phyloP scores from a whole-genome alignment of 179 eudicot genomes.

The Sideroxylon spinosum region DNA sequence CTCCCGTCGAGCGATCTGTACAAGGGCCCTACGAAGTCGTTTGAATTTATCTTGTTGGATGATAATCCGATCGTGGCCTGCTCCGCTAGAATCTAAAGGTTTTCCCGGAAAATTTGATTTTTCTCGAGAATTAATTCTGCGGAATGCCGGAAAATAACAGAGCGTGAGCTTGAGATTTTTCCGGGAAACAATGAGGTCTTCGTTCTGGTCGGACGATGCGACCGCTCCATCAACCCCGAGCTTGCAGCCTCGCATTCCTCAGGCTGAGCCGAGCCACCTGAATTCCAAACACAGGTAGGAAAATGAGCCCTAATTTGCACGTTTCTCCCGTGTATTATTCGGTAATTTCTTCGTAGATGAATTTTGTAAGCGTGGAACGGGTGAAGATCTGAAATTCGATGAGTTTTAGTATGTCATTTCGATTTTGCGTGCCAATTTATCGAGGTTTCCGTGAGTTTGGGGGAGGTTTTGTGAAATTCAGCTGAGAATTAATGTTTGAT shows the following conservation, averaged over 20 bases:
- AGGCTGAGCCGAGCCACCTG: conserved; percentile 1
- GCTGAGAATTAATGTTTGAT: conserved; percentile 5
- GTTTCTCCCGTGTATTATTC: background rate
- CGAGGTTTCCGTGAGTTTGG: background rate
- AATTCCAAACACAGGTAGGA: conserved; percentile 24
- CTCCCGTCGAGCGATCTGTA: background rate
- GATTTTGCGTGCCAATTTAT: background rate
- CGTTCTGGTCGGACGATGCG: conserved; percentile 19
- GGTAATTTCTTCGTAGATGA: background rate
- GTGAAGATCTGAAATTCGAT: background rate
- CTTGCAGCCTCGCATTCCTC: conserved; percentile 14
- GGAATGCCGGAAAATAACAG: background rate
- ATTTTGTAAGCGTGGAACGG: background rate
- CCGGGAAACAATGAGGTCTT: conserved; percentile 18
- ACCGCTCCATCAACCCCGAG: conserved; percentile 22
- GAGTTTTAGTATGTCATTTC: background rate
- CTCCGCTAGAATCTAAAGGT: background rate
- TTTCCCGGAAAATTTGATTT: background rate
- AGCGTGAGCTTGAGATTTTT: conserved; percentile 11
- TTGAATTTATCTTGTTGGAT: background rate
- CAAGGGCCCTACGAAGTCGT: background rate
- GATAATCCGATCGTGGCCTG: background rate
- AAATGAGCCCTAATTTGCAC: background rate
- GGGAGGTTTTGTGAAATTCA: background rate
- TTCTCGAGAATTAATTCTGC: background rate